Evolutionary conservation across 73 alveolate species (phyloP).

Genomic region (Effrenium voratum): DNA sequence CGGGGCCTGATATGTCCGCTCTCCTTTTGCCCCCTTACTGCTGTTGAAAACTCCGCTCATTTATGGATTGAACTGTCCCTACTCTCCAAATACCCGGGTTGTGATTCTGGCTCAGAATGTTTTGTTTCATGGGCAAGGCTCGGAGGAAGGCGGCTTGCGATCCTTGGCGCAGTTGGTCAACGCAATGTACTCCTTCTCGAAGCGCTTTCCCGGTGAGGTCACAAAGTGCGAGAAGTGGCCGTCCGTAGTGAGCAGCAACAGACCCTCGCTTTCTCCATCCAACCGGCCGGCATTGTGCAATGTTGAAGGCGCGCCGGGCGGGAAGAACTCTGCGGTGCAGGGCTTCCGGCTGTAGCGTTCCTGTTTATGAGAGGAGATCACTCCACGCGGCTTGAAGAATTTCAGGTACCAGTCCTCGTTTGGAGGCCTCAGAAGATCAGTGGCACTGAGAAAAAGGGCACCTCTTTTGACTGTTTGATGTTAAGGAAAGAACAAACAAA

Average conservation of each 20-base stretch:
- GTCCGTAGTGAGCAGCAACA: slow-evolving; percentile 59
- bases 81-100: too few species aligned
- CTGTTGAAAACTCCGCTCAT: too few species aligned
- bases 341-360: background rate
- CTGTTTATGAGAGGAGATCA: slow-evolving; percentile 32
- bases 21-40: too few species aligned
- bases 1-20: too few species aligned
- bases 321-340: slow-evolving; percentile 30
- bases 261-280: slow-evolving; percentile 79
- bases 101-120: too few species aligned
- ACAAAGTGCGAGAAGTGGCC: slow-evolving; percentile 86
- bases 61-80: too few species aligned
- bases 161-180: slow-evolving; percentile 49
- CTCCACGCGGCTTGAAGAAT: slow-evolving; percentile 88
- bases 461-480: too few species aligned
- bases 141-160: slow-evolving; percentile 42
- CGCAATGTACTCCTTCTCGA: slow-evolving; percentile 72
- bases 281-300: slow-evolving; percentile 83
- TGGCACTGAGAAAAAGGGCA: too few species aligned
- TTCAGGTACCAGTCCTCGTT: slow-evolving; percentile 4
- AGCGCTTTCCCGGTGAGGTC: slow-evolving; percentile 55
- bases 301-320: slow-evolving; percentile 19
- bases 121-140: too few species aligned
- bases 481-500: too few species aligned
- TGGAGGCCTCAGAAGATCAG: slow-evolving; percentile 13